Conservation (phyloP, 2,329 filamentous ascomycete species). For the Arthrobotrys iridis region DNA sequence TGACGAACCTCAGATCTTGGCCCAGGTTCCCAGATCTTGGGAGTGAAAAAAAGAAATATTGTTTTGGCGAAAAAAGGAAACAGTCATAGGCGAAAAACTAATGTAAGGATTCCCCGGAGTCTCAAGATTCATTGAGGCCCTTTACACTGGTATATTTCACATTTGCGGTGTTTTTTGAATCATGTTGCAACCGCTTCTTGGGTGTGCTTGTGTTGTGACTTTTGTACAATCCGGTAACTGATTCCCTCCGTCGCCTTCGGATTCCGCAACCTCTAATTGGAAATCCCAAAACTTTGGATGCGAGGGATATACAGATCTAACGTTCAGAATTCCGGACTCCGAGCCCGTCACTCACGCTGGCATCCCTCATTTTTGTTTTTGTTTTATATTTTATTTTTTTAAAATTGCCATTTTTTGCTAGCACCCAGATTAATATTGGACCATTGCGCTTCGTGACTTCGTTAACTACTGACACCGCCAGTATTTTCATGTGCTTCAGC, state of each 20-base stretch:
- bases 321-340: conserved; percentile 8
- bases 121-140: background rate
- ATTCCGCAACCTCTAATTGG: background rate
- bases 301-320: background rate
- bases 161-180: background rate
- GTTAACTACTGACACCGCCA: no score
- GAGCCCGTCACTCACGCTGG: no score
- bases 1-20: background rate
- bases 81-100: background rate
- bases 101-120: conserved; percentile 14
- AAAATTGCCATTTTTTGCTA: no score
- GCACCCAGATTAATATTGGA: no score
- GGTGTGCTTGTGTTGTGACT: conserved; percentile 17
- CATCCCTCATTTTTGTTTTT: background rate
- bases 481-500: no score
- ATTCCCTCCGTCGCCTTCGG: conserved; percentile 3
- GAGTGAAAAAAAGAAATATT: background rate
- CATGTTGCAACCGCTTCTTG: background rate
- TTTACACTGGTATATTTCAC: background rate
- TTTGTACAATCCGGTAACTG: background rate
- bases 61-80: no score
- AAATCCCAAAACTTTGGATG: background rate
- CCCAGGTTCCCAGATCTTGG: background rate
- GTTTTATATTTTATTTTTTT: background rate
- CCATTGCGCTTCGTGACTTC: no score